Base-by-base conservation (phyloP, 2,329 filamentous ascomycete species). In the Tolypocladium ophioglossoides region DNA sequence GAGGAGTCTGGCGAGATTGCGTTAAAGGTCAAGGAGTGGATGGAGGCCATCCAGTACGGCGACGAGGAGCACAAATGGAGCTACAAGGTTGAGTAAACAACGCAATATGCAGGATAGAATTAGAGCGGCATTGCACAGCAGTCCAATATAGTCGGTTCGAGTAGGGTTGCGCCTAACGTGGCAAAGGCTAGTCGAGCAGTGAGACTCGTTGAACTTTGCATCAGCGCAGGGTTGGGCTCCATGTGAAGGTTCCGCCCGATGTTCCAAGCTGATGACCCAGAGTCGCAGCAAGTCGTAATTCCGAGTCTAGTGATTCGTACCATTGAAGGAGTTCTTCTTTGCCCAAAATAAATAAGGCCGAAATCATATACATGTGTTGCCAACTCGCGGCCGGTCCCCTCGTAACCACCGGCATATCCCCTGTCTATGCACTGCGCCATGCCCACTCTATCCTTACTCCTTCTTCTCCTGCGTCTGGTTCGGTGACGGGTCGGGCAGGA, bases 51-150 rank as follows among this genome's bases (percentile, higher is more conserved):
- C 62, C 92, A 97, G 75, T 96, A 97, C 68, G 94, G 94, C 59
- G 91, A 96, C 60, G 87, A 92, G 72, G 82, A 89, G 68, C 90
- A 96, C 70, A 80, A 85, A 61, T 99, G 94, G 94, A 96, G 91
- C 78, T 85, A 84, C 63, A 62, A 75, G 52, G 52, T 73, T 65
- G 66, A 62, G 46, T 52, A 44, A 54, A 20, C 27, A 35, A 16
- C 10, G 52, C 38, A 40, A 35, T n/a, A 34, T 38, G 50, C 37
- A n/a, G 30, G 18, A 32, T 47, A 32, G 44, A 47, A 54, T 32
- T 52, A 46, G 50, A 52, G 39, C 27, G 38, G 32, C 50, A 41
- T 52, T 38, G 48, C 30, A 37, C 3, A n/a, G n/a, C n/a, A 16
- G 12, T 24, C 14, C 5, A 4, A 47, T 4, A 35, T 5, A 35